Percentiles rank a stretch among this genome's conserved stretches.
These are phyloP conservation scores for Cryptosporidium baileyi DNA, from an alignment of 169 alveolate genomes.

Conservation along the genomic window DNA sequence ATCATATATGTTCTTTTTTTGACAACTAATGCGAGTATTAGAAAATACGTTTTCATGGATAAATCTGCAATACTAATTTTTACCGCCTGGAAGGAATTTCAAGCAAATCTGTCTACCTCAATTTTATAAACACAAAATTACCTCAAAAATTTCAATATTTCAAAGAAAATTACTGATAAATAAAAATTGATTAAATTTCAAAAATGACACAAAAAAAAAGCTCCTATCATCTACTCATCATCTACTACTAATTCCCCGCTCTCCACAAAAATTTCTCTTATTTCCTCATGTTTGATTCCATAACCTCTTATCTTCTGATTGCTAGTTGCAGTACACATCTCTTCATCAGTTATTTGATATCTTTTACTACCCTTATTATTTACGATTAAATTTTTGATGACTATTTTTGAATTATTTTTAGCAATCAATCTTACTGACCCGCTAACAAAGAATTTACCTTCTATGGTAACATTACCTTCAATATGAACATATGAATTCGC, in stretches of 20 bases:
- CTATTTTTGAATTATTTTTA: conserved; percentile 3
- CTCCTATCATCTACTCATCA: neutral
- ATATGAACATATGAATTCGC: conserved; percentile 36
- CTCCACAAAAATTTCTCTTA: neutral
- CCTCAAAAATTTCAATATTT: neutral
- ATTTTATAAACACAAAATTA: no score
- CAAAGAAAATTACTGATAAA: neutral
- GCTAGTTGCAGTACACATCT: conserved; percentile 16
- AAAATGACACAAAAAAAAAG: no score
- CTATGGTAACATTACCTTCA: conserved; percentile 30
- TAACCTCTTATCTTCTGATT: conserved; percentile 58
- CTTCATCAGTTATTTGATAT: conserved; percentile 36
- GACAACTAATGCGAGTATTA: neutral
- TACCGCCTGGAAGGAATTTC: no score
- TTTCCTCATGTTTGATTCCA: conserved; percentile 32
- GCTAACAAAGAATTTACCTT: conserved; percentile 45
- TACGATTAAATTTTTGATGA: conserved; percentile 43
- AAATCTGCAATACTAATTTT: conserved; percentile 7
- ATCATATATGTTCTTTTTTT: neutral
- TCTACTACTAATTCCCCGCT: conserved; percentile 45
- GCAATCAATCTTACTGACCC: conserved; percentile 60
- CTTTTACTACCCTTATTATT: conserved; percentile 27
- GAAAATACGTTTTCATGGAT: neutral
- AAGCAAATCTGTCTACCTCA: no score
- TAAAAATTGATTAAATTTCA: neutral